Conservation (phyloP, 2,329 filamentous ascomycete species). For the Fusarium irregulare region DNA sequence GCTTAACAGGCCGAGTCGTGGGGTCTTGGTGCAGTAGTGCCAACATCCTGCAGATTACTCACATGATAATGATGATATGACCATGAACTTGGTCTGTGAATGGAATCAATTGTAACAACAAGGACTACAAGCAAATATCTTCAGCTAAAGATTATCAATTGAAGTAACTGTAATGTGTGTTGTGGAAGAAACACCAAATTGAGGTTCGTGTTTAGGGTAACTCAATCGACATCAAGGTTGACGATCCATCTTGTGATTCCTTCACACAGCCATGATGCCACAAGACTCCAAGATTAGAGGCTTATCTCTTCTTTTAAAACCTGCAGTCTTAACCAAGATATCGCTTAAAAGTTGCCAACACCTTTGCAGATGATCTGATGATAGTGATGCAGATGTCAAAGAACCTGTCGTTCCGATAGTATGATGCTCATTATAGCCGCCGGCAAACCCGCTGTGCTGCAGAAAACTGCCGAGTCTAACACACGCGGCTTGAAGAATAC, state of each 20-base stretch:
- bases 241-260: background rate
- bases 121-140: background rate
- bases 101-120: accelerated
- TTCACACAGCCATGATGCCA: background rate
- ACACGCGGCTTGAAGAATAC: background rate
- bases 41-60: background rate
- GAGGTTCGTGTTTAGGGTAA: conserved; percentile 2
- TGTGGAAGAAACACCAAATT: background rate
- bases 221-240: background rate
- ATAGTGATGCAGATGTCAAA: background rate
- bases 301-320: background rate
- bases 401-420: background rate
- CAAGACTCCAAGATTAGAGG: conserved; percentile 1
- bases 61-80: conserved; percentile 15
- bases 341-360: background rate
- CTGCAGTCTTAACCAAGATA: background rate
- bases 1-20: conserved; percentile 10
- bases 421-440: conserved; percentile 23
- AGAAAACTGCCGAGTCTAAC: conserved; percentile 4
- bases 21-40: conserved; percentile 24
- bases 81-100: too few relatives aligned
- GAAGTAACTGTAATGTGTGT: background rate
- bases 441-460: background rate
- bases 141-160: background rate
- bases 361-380: conserved; percentile 32